These are phyloP conservation scores for Naganishia albida DNA, from an alignment of 1,284 basidiomycete species.

Conservation along the genomic window DNA sequence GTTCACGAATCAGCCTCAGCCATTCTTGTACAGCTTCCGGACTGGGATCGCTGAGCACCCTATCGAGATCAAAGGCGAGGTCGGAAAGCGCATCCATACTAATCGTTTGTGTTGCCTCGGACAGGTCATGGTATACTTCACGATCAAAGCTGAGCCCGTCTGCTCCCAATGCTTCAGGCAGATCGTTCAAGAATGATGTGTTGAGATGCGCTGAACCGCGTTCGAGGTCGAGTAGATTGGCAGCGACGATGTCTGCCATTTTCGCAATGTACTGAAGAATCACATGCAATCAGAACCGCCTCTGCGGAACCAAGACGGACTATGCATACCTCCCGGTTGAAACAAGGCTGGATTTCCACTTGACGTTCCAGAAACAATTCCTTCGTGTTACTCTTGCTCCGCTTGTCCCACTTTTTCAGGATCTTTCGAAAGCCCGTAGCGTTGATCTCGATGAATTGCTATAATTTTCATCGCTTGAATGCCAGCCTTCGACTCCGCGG, in stretches of 20 bases:
- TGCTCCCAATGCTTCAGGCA: conserved; percentile 46
- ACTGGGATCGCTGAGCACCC: conserved; percentile 67
- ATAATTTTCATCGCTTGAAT: conserved; percentile 54
- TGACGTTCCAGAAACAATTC: conserved; percentile 95
- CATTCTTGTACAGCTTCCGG: conserved; percentile 66
- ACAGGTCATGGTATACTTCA: conserved; percentile 34
- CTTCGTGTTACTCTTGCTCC: conserved; percentile 89
- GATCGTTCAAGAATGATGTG: conserved; percentile 52
- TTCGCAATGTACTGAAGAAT: conserved; percentile 79
- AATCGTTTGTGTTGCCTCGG: conserved; percentile 28
- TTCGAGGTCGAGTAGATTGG: conserved; percentile 88
- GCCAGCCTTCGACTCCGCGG: no score
- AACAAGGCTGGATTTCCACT: conserved; percentile 97
- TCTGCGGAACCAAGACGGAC: background rate
- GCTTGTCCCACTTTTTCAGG: conserved; percentile 98
- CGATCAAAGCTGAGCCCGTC: conserved; percentile 65
- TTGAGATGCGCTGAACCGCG: conserved; percentile 73
- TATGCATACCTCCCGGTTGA: conserved; percentile 80
- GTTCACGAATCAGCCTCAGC: conserved; percentile 66
- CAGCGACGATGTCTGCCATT: conserved; percentile 89
- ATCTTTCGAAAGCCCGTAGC: conserved; percentile 98
- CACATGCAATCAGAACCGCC: background rate
- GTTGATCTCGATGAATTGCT: conserved; percentile 95
- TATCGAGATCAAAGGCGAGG: conserved; percentile 79
- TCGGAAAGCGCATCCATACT: conserved; percentile 70